Conservation (phyloP, 176 grass and related monocot genomes). For the Saccharum officinarum region DNA sequence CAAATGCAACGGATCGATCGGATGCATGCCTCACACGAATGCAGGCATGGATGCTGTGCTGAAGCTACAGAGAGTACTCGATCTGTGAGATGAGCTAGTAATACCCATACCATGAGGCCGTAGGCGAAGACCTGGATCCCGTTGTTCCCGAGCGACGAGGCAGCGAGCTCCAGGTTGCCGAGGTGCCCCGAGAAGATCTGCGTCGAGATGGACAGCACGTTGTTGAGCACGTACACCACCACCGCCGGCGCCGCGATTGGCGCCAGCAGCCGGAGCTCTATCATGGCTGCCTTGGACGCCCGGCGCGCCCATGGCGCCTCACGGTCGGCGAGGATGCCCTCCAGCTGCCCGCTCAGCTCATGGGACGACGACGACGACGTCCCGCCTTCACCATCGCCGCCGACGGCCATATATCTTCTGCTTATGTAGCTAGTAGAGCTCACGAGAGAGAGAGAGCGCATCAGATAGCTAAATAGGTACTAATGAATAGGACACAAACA, state of each 20-base stretch:
- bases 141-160: constrained; percentile 67
- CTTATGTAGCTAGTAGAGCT: neutral
- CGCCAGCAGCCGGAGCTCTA: constrained; percentile 19
- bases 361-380: neutral
- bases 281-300: neutral
- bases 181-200: constrained; percentile 70
- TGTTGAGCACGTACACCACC: constrained; percentile 64
- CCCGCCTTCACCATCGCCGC: neutral
- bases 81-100: too few species aligned
- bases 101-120: constrained; percentile 42
- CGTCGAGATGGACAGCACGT: constrained; percentile 61
- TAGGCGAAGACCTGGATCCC: constrained; percentile 84
- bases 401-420: neutral
- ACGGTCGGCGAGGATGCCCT: constrained; percentile 44
- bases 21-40: too few species aligned
- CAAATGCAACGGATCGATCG: too few species aligned
- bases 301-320: constrained; percentile 21
- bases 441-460: neutral
- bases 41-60: too few species aligned
- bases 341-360: constrained; percentile 28
- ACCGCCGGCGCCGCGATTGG: constrained; percentile 45
- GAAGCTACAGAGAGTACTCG: too few species aligned
- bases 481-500: neutral
- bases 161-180: constrained; percentile 73
- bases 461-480: neutral